These are phyloP conservation scores for Torulaspora globosa DNA, from an alignment of 1,139 yeast species.

Conservation along the genomic window DNA sequence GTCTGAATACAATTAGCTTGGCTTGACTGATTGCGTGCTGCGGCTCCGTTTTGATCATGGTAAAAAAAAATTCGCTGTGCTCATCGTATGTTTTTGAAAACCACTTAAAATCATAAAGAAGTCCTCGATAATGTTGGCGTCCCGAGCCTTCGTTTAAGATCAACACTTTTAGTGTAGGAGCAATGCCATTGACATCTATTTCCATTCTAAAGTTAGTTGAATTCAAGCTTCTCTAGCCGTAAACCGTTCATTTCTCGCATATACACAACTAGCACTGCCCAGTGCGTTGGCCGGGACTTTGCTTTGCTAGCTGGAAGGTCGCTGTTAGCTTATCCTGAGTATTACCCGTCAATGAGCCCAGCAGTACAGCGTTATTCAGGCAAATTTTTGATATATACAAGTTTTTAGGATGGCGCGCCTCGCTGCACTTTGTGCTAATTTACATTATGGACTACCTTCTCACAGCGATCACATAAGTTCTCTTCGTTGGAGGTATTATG, in stretches of 20 bases:
- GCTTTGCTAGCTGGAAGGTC: no score
- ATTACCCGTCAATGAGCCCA: no score
- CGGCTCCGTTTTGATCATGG: background rate
- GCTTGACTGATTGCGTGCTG: background rate
- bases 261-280: no score
- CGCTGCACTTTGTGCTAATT: background rate
- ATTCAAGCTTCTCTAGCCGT: no score
- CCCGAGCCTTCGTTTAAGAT: background rate
- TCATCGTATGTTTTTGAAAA: background rate
- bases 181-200: no score
- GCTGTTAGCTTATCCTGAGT: background rate
- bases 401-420: slow-evolving; percentile 9
- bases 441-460: slow-evolving; percentile 35
- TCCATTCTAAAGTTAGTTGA: no score
- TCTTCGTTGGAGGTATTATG: slow-evolving; percentile 51
- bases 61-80: background rate
- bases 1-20: background rate
- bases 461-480: slow-evolving; percentile 66
- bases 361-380: background rate
- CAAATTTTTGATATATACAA: slow-evolving; percentile 1
- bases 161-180: background rate
- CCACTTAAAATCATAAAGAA: background rate
- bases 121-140: background rate
- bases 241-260: no score
- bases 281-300: no score